Base-by-base conservation (phyloP, 2,329 filamentous ascomycete species). In the Chaetomium strumarium region DNA sequence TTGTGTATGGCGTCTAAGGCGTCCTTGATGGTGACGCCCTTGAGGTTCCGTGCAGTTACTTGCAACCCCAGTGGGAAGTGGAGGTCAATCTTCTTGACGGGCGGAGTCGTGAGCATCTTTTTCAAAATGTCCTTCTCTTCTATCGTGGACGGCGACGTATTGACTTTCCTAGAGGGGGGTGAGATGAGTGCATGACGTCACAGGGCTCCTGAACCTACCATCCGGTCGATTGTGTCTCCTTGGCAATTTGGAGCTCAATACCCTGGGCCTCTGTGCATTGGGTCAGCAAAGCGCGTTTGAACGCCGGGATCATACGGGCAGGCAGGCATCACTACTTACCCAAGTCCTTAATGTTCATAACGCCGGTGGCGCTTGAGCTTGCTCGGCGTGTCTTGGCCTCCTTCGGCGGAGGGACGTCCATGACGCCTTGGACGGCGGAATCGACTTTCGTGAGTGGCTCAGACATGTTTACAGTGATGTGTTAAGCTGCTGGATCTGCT, bases 11-110 rank as follows among this genome's bases (percentile, higher is more conserved):
- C 92, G 70, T 96, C 91, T 70, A 96, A 69, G 53, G 90, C 90
- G 72, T 97, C 92, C 78, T 96, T 96, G 78, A 97, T 92, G 52
- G 92, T 97, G 62, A 97, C 90, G 52, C 92, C 92, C 72, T 91
- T 92, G 64, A 91, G 75, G 73, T 96, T 97, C 66, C 92, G 83
- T 67, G 90, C 92, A 31, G 86, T 88, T 61, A 96, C 88, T 66
- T 92, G 85, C 51, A 93, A 80, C 47, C 92, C 92, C 49, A 95
- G 77, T 14, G 89, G 88, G 78, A 95, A 96, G 72, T 90, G 84
- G 43, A 97, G 79, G 72, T 96, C 90, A 72, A 97, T 92, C 76
- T 89, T 92, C 80, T 93, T 95, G 70, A 97, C 82, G 33, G 87
- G 84, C 44, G 92, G 92, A 56, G 75, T 84, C 63, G 88, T 85